Base-by-base conservation (phyloP, 768 basidiomycete genomes). In the Suillus ampliporus region DNA sequence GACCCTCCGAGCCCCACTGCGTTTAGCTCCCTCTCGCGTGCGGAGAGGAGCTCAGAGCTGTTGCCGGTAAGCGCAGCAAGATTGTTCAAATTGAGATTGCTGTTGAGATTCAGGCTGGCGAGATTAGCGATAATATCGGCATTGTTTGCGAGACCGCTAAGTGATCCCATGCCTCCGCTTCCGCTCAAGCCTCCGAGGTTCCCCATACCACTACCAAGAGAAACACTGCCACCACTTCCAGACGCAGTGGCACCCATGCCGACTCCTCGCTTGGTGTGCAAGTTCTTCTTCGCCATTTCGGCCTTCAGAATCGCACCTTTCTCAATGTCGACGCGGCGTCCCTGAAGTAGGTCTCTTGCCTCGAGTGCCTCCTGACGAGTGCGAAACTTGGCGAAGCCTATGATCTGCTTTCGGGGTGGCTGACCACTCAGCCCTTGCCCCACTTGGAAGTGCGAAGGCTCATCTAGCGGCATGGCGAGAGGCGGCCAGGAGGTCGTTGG, bases 201-300 rank as follows among this genome's bases (percentile, higher is more conserved):
- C 47, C 71, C 64, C 52, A 74, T 40, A 60, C 70, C 71, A 64
- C 44, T 66, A 44, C 74, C 72, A 53, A 70, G 64, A 63, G 73
- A 68, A 53, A 73, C 60, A 61, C 69, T 63, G 56, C 63, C 62
- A 50, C 76, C 76, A 61, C 72, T 65, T 40, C 68, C 70, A 14
- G 73, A 65, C 26, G 61, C 64, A 10, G 67, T 68, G 40, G 79
- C 79, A 21, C 87, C 80, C 6, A 87, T 86, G n/a, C 92, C 92
- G 26, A 94, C 89, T 3, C 92, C 92, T 43, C 94, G 83, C 80
- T 97, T 97, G 21, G 95, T 97, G 72, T 99, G 97, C 43, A 99
- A 77, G 72, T 99, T 99, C 85, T 99, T 99, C 87, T 99, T 99
- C 21, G 97, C 97, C 96, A 99, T 98, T 78, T 99, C 97, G 23